Evolutionary conservation across 2,329 filamentous ascomycete genomes (phyloP).

Genomic region (Xenosphaeropsis pyriputrescens): DNA sequence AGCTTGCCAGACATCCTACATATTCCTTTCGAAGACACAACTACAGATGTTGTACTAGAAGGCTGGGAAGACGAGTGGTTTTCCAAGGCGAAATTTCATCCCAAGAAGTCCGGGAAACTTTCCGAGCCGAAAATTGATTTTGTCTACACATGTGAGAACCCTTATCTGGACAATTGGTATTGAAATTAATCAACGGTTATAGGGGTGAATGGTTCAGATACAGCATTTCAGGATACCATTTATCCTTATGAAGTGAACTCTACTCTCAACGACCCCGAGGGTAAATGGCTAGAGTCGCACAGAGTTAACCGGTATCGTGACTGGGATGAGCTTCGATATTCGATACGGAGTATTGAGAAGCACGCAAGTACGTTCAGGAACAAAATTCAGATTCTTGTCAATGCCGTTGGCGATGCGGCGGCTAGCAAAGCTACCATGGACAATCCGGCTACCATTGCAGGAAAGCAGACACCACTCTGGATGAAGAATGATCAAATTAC

Average conservation of each 20-base stretch:
- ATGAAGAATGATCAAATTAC: slow-evolving; percentile 19
- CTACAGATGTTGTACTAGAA: slow-evolving; percentile 20
- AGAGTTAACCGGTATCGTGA: slow-evolving; percentile 27
- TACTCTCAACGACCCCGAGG: slow-evolving; percentile 23
- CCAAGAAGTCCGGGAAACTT: slow-evolving; percentile 16
- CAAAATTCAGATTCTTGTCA: slow-evolving; percentile 27
- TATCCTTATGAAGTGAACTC: slow-evolving; percentile 24
- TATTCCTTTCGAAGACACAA: slow-evolving; percentile 23
- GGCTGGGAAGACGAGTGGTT: slow-evolving; percentile 28
- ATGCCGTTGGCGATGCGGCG: slow-evolving; percentile 18
- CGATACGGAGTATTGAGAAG: slow-evolving; percentile 24
- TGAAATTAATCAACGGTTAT: not conserved
- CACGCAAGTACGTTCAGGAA: slow-evolving; percentile 25
- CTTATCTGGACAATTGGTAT: not conserved
- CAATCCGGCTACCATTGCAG: slow-evolving; percentile 12
- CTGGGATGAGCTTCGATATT: slow-evolving; percentile 28
- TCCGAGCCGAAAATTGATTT: slow-evolving; percentile 26
- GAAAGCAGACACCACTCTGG: slow-evolving; percentile 22
- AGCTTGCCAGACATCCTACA: slow-evolving; percentile 23
- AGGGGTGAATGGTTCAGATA: slow-evolving; percentile 26
- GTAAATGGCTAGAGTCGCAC: slow-evolving; percentile 25
- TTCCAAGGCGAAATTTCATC: slow-evolving; percentile 18
- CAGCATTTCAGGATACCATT: slow-evolving; percentile 20
- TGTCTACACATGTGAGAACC: slow-evolving; percentile 22
- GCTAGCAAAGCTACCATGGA: slow-evolving; percentile 5